Percentiles rank a stretch among this genome's conserved stretches.
Conservation (phyloP, 2,329 filamentous ascomycete genomes). For the Xylariales sp. region DNA sequence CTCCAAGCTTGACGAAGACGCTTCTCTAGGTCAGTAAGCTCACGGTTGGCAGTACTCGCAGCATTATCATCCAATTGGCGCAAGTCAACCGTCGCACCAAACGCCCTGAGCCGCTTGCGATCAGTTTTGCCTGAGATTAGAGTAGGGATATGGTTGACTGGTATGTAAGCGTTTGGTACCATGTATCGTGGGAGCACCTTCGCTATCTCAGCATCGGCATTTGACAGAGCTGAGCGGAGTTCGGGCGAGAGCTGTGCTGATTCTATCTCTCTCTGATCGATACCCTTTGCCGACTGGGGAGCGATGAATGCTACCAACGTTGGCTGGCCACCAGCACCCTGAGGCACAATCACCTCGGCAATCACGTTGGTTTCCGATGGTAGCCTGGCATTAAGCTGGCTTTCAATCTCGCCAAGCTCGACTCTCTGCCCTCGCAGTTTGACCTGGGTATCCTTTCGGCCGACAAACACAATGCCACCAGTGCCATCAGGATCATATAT, state of each 20-base stretch:
- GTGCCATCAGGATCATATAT: constrained; percentile 24
- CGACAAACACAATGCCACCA: constrained; percentile 15
- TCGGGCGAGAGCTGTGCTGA: not conserved
- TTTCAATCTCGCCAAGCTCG: constrained; percentile 5
- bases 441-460: constrained; percentile 6
- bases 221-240: not conserved
- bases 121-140: constrained; percentile 11
- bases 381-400: not conserved
- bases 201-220: not conserved
- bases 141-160: constrained; percentile 8
- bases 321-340: not conserved
- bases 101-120: not conserved
- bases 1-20: not conserved
- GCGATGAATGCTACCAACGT: not conserved
- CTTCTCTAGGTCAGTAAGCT: not conserved
- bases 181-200: constrained; percentile 8
- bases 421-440: constrained; percentile 4
- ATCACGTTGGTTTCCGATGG: not conserved
- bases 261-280: not conserved
- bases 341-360: not conserved
- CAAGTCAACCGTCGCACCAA: not conserved
- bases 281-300: not conserved
- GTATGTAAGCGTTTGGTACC: constrained; percentile 9
- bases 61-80: not conserved
- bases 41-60: not conserved